A percentile compares a stretch with the other conserved stretches of the same genome.
Conservation (phyloP, 2,329 filamentous ascomycete species). For the Beauveria scarabaeidicola region DNA sequence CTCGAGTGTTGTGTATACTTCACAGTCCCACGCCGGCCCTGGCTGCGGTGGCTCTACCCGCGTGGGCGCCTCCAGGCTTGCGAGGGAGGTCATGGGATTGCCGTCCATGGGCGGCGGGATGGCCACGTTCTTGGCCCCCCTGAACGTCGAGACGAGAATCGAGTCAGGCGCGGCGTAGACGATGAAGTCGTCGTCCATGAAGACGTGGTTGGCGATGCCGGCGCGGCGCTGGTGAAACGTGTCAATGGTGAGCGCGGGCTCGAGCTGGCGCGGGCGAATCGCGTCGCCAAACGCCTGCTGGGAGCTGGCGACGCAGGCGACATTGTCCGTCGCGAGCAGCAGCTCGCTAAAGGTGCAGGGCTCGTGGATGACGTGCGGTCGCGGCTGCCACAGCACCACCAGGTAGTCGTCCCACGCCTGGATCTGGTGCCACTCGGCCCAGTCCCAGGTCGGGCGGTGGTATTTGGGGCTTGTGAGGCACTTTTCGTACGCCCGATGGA, state of each 20-base stretch:
- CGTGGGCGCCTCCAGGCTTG: neutral
- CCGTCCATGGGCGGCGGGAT: neutral
- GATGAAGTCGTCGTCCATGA: conserved; percentile 10
- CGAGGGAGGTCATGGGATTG: neutral
- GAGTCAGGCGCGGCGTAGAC: conserved; percentile 6
- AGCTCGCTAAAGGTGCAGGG: conserved; percentile 9
- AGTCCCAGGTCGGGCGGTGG: conserved; percentile 10
- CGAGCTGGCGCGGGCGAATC: neutral
- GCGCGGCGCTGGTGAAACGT: conserved; percentile 1
- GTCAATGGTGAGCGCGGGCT: conserved; percentile 9
- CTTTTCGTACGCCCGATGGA: neutral
- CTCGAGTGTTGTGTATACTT: conserved; percentile 6
- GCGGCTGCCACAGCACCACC: conserved; percentile 11
- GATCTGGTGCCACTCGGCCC: conserved; percentile 10
- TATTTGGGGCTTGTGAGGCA: conserved; percentile 8
- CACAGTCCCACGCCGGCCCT: neutral
- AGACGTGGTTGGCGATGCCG: conserved; percentile 5
- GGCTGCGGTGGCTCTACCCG: neutral
- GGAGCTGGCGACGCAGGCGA: conserved; percentile 2
- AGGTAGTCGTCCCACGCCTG: conserved; percentile 12
- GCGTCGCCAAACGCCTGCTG: neutral
- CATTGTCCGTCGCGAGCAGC: conserved; percentile 3
- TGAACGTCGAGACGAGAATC: conserved; percentile 1
- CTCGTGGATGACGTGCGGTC: conserved; percentile 11
- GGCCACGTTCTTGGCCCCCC: neutral